phyloP scores from a whole-genome alignment of 2,329 filamentous ascomycete species.

The Fusarium longipes region DNA sequence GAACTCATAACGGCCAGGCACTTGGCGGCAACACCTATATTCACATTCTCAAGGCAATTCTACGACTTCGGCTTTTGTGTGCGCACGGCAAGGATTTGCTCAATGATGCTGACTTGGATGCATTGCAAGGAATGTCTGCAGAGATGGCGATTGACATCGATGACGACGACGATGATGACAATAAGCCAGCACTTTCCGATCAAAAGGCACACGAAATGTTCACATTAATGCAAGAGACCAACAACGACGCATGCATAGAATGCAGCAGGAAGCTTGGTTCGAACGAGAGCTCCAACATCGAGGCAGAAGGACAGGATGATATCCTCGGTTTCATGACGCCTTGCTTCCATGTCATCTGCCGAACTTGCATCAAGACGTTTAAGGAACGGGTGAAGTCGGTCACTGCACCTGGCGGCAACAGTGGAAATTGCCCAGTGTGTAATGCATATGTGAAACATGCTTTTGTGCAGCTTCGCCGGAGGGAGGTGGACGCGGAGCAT shows the following conservation, averaged over 20 bases:
- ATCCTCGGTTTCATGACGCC: constrained; percentile 83
- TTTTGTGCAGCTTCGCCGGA: constrained; percentile 75
- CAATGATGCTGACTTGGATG: constrained; percentile 82
- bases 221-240: constrained; percentile 83
- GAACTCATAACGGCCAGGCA: constrained; percentile 66
- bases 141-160: constrained; percentile 91
- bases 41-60: constrained; percentile 90
- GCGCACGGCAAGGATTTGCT: constrained; percentile 94
- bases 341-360: constrained; percentile 88
- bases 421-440: constrained; percentile 75
- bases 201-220: constrained; percentile 88
- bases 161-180: constrained; percentile 77
- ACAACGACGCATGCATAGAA: constrained; percentile 76
- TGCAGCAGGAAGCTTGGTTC: constrained; percentile 74
- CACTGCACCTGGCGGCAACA: constrained; percentile 51
- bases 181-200: constrained; percentile 68
- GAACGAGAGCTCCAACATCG: constrained; percentile 66
- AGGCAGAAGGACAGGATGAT: constrained; percentile 70
- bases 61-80: constrained; percentile 88
- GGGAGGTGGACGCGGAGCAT: constrained; percentile 68
- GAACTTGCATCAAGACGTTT: constrained; percentile 73
- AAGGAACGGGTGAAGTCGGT: constrained; percentile 62
- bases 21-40: constrained; percentile 91
- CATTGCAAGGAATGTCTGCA: constrained; percentile 82
- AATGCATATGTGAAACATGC: constrained; percentile 69